phyloP scores from a whole-genome alignment of 83 land plant genomes.

The Picea engelmannii region DNA sequence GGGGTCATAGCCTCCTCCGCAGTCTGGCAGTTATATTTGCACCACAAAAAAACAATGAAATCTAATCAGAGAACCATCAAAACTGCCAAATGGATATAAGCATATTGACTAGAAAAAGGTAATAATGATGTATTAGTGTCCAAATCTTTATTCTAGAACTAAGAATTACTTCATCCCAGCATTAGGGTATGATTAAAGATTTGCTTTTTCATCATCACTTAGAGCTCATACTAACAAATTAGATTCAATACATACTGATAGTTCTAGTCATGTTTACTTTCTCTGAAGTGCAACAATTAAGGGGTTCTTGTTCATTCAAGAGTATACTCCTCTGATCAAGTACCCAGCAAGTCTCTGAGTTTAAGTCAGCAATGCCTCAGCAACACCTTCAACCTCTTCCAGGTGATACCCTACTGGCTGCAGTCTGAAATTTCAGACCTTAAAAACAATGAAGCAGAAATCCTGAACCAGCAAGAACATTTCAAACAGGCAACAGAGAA shows the following conservation, averaged over 20 bases:
- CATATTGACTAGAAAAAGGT: neutral
- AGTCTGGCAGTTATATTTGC: constrained; percentile 49
- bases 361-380: too few relatives aligned
- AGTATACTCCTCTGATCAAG: neutral
- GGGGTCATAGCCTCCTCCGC: constrained; percentile 99
- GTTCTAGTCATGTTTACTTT: neutral
- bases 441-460: too few relatives aligned
- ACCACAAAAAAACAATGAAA: neutral
- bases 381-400: too few relatives aligned
- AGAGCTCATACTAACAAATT: neutral
- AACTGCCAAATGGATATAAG: neutral
- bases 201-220: neutral
- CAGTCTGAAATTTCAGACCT: too few relatives aligned
- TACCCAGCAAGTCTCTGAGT: neutral
- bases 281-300: neutral
- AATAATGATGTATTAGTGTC: neutral
- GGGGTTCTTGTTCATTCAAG: neutral
- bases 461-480: too few relatives aligned
- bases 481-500: too few relatives aligned
- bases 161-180: neutral
- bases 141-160: neutral
- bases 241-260: neutral
- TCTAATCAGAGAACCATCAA: constrained; percentile 3
- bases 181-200: neutral
- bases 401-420: too few relatives aligned